Conservation (phyloP, 257 asterid genomes). For the Ilex asprella region DNA sequence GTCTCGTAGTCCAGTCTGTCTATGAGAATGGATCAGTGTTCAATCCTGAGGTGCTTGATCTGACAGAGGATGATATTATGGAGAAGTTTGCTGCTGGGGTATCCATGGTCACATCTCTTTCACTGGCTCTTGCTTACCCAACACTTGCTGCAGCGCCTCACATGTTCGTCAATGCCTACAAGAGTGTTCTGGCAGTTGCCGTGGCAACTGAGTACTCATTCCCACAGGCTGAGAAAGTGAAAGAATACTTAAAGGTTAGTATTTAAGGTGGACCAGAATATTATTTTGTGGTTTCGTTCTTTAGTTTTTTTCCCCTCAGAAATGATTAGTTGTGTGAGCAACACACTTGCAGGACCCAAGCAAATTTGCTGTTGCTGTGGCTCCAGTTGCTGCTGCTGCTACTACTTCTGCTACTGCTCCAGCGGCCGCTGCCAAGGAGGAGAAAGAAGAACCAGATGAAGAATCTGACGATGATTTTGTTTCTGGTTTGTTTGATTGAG, state of each 20-base stretch:
- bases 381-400: slow-evolving; percentile 7
- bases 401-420: not conserved
- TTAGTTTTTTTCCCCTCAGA: not conserved
- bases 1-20: slow-evolving; percentile 26
- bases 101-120: slow-evolving; percentile 14
- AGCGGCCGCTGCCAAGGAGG: slow-evolving; percentile 15
- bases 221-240: slow-evolving; percentile 27
- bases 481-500: slow-evolving; percentile 21
- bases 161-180: slow-evolving; percentile 28
- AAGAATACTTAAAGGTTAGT: slow-evolving; percentile 26
- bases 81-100: slow-evolving; percentile 23
- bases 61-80: slow-evolving; percentile 27
- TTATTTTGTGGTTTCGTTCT: not conserved
- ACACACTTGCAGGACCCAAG: slow-evolving; percentile 20
- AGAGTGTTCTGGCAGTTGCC: slow-evolving; percentile 28
- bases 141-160: slow-evolving; percentile 28
- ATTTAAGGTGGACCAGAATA: not conserved
- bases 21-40: slow-evolving; percentile 33
- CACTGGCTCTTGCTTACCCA: slow-evolving; percentile 23
- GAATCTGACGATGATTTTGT: slow-evolving; percentile 24
- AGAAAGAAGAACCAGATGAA: slow-evolving; percentile 23
- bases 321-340: no score
- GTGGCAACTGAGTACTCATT: slow-evolving; percentile 25
- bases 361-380: slow-evolving; percentile 19
- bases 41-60: slow-evolving; percentile 25